Percentiles rank a stretch among this genome's conserved stretches.
Evolutionary conservation across 2,329 filamentous ascomycete genomes (phyloP).

Genomic region (Coniochaeta prunicola): DNA sequence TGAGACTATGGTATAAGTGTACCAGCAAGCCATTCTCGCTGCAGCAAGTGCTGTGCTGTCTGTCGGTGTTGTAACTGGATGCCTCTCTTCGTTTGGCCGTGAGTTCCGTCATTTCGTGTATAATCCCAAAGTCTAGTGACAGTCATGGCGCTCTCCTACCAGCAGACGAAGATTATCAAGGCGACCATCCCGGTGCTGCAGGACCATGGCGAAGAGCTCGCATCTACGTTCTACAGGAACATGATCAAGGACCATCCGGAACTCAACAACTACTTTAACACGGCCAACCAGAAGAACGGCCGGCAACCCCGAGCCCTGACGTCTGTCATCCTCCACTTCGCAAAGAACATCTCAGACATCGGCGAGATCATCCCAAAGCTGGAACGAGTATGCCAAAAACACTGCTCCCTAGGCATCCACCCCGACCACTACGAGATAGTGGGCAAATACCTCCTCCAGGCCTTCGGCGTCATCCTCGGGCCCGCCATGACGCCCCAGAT

Average conservation of each 20-base stretch:
- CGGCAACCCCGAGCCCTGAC: conserved; percentile 57
- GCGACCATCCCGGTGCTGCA: conserved; percentile 63
- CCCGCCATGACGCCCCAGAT: conserved; percentile 57
- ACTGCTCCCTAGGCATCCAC: conserved; percentile 61
- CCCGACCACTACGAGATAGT: conserved; percentile 66
- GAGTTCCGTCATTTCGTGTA: neutral
- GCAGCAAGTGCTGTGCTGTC: neutral
- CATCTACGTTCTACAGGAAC: conserved; percentile 64
- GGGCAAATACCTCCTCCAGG: conserved; percentile 59
- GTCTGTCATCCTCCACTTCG: conserved; percentile 61
- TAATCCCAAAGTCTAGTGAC: neutral
- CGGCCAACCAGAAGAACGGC: conserved; percentile 54
- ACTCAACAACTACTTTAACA: conserved; percentile 66
- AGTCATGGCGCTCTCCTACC: conserved; percentile 32
- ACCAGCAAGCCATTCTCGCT: neutral
- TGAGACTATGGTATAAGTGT: neutral
- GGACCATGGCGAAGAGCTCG: conserved; percentile 61
- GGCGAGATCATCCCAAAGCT: conserved; percentile 45
- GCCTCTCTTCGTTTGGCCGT: neutral
- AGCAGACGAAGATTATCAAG: conserved; percentile 59
- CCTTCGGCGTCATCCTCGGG: conserved; percentile 61
- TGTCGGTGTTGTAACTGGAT: neutral
- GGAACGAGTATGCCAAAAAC: conserved; percentile 61
- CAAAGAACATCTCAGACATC: conserved; percentile 60
- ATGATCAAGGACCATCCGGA: conserved; percentile 59